Evolutionary conservation across 352 stramenopile genomes (phyloP).

Genomic region (Globisporangium nagaii): DNA sequence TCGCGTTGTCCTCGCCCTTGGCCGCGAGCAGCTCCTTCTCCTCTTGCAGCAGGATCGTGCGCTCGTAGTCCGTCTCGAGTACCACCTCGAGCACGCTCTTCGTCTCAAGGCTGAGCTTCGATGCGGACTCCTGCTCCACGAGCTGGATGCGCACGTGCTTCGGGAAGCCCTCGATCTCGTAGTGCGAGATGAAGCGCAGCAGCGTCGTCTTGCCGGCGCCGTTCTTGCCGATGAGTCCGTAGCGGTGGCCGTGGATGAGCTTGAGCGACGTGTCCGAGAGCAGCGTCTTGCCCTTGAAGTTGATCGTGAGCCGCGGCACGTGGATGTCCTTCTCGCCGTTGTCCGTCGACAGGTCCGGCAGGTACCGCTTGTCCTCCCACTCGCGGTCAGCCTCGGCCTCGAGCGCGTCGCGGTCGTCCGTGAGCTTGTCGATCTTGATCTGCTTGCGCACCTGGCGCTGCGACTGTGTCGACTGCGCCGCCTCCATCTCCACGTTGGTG

Average conservation of each 20-base stretch:
- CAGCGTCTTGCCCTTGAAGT: constrained; percentile 89
- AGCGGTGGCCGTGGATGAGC: constrained; percentile 75
- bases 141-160: constrained; percentile 93
- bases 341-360: constrained; percentile 73
- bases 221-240: constrained; percentile 94
- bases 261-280: constrained; percentile 84
- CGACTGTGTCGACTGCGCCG: constrained; percentile 66
- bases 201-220: constrained; percentile 94
- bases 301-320: constrained; percentile 82
- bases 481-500: constrained; percentile 74
- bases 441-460: constrained; percentile 78
- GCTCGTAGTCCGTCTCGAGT: constrained; percentile 93
- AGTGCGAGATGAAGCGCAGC: constrained; percentile 93
- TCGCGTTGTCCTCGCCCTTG: constrained; percentile 35
- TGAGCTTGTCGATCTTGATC: constrained; percentile 61
- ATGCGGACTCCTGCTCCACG: constrained; percentile 92
- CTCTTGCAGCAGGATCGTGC: constrained; percentile 86
- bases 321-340: constrained; percentile 86
- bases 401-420: constrained; percentile 43
- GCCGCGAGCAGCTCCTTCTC: constrained; percentile 87
- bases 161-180: constrained; percentile 96
- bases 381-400: constrained; percentile 65
- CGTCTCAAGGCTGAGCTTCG: constrained; percentile 71
- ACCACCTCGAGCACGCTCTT: constrained; percentile 93
- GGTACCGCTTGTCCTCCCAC: constrained; percentile 73